phyloP scores from a whole-genome alignment of 2,329 filamentous ascomycete genomes.

The Epicoccum sorghinum region DNA sequence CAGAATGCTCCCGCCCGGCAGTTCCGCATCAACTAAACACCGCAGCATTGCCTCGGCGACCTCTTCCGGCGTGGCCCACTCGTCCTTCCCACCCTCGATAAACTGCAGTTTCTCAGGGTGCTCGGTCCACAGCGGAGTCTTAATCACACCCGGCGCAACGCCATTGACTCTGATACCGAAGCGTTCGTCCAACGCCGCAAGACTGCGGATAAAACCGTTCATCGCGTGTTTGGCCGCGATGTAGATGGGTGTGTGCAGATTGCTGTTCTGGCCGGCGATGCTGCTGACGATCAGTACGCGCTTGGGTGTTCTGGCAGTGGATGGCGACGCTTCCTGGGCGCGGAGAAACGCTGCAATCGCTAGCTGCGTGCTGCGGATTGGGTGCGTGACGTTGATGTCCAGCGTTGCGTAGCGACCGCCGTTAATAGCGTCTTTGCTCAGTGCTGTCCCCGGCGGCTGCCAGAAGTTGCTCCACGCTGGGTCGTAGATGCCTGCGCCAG shows the following conservation, averaged over 20 bases:
- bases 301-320: conserved; percentile 45
- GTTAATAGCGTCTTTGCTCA: conserved; percentile 41
- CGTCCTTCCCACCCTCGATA: conserved; percentile 55
- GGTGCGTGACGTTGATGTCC: conserved; percentile 57
- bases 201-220: conserved; percentile 56
- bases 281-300: conserved; percentile 53
- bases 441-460: conserved; percentile 50
- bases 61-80: conserved; percentile 66
- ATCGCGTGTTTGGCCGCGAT: conserved; percentile 55
- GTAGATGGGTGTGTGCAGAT: conserved; percentile 52
- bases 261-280: conserved; percentile 52
- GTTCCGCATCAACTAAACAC: conserved; percentile 58
- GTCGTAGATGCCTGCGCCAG: conserved; percentile 58
- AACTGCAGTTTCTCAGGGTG: conserved; percentile 65
- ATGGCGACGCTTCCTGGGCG: conserved; percentile 29
- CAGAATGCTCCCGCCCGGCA: conserved; percentile 56
- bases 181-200: conserved; percentile 56
- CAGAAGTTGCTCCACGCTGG: conserved; percentile 57
- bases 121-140: conserved; percentile 67
- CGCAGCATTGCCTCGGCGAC: conserved; percentile 65
- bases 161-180: conserved; percentile 64
- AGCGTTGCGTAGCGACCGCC: conserved; percentile 41
- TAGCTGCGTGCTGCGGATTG: conserved; percentile 55
- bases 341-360: conserved; percentile 54
- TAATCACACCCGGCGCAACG: conserved; percentile 66